Evolutionary conservation across 805 yeast species (phyloP).

Genomic region (Yamadazyma kitorensis): DNA sequence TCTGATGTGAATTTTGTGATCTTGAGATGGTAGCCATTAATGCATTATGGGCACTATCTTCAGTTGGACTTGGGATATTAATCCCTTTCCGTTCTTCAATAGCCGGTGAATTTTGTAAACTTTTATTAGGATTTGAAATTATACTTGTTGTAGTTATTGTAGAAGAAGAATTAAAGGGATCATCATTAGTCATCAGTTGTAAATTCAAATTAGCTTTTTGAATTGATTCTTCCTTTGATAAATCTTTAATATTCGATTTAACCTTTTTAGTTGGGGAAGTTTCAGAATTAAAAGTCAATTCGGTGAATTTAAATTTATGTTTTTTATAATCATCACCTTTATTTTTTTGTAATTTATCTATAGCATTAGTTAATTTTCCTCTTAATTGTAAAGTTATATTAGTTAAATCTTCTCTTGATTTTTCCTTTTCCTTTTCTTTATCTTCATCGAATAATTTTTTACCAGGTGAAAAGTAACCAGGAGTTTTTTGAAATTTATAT

Average conservation of each 20-base stretch:
- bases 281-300: constrained; percentile 22
- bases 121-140: constrained; percentile 5
- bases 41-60: constrained; percentile 46
- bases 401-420: constrained; percentile 29
- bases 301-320: constrained; percentile 29
- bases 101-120: constrained; percentile 5
- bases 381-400: constrained; percentile 40
- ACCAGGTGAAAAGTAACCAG: constrained; percentile 40
- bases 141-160: constrained; percentile 13
- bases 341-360: constrained; percentile 35
- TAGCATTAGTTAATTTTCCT: constrained; percentile 36
- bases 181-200: constrained; percentile 32
- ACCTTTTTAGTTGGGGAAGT: constrained; percentile 26
- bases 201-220: constrained; percentile 32
- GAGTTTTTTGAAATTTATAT: constrained; percentile 33
- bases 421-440: constrained; percentile 23
- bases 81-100: constrained; percentile 6
- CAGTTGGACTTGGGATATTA: constrained; percentile 31
- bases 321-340: constrained; percentile 17
- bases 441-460: constrained; percentile 34
- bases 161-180: too few relatives aligned
- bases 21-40: constrained; percentile 37
- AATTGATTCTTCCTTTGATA: constrained; percentile 4
- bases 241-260: constrained; percentile 12
- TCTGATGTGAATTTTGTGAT: too few relatives aligned